phyloP scores from a whole-genome alignment of 2,329 filamentous ascomycete species.

The Balansia obtecta region DNA sequence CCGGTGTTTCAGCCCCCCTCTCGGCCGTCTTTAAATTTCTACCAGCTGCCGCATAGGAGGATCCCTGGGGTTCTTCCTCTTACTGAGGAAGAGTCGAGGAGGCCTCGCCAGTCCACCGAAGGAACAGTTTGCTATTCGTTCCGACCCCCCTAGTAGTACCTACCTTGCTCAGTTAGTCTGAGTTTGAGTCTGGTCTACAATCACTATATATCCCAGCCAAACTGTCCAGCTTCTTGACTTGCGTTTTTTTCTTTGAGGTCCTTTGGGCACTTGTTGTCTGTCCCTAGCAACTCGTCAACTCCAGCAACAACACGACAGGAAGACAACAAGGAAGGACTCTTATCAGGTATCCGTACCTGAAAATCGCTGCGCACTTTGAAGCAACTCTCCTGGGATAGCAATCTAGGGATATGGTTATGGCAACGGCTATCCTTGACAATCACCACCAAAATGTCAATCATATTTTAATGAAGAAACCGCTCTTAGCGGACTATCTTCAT shows the following conservation, averaged over 20 bases:
- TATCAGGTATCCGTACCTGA: too few relatives aligned
- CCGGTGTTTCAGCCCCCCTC: slow-evolving; percentile 33
- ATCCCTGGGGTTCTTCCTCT: slow-evolving; percentile 98
- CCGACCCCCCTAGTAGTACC: slow-evolving; percentile 88
- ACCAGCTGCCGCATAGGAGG: slow-evolving; percentile 99
- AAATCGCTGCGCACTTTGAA: not conserved
- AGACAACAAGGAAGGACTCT: not conserved
- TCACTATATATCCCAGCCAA: slow-evolving; percentile 1
- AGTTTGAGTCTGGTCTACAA: slow-evolving; percentile 2
- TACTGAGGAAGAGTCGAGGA: slow-evolving; percentile 97
- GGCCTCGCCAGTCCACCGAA: slow-evolving; percentile 85
- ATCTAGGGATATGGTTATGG: slow-evolving; percentile 50
- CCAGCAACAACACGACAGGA: not conserved
- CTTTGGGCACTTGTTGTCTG: slow-evolving; percentile 4
- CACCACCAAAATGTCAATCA: slow-evolving; percentile 35
- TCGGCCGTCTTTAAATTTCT: slow-evolving; percentile 45
- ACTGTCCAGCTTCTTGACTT: not conserved
- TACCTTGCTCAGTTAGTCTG: slow-evolving; percentile 15
- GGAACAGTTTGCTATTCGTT: slow-evolving; percentile 89
- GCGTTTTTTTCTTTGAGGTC: not conserved
- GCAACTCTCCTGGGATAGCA: slow-evolving; percentile 1
- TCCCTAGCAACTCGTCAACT: slow-evolving; percentile 3
- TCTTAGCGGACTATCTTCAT: slow-evolving; percentile 24
- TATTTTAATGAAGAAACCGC: slow-evolving; percentile 33
- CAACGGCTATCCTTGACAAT: slow-evolving; percentile 45